phyloP scores from a whole-genome alignment of 2,329 filamentous ascomycete genomes.

The Aspergillus caelatus region DNA sequence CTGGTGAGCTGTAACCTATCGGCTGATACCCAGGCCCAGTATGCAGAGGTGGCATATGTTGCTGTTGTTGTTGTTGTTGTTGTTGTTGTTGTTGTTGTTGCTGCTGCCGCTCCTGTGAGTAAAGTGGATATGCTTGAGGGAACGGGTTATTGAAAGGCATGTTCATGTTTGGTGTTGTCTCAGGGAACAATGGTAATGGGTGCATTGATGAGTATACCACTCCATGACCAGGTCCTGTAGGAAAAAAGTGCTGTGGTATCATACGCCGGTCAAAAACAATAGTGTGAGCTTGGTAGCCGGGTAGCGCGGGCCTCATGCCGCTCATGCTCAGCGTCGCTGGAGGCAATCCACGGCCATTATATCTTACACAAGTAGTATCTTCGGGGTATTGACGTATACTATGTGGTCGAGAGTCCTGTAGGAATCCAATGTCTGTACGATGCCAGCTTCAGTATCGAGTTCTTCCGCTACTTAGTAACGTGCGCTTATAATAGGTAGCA shows the following conservation, averaged over 20 bases:
- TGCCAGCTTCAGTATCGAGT: not conserved
- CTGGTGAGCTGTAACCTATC: constrained; percentile 21
- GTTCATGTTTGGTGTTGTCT: constrained; percentile 17
- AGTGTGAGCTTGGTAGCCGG: constrained; percentile 27
- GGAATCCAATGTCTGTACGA: constrained; percentile 13
- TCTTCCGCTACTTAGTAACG: not conserved
- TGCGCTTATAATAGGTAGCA: not conserved
- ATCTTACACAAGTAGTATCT: constrained; percentile 20
- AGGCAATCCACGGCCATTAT: constrained; percentile 23
- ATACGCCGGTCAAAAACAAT: constrained; percentile 29
- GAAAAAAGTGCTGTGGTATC: constrained; percentile 31
- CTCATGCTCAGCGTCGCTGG: constrained; percentile 31
- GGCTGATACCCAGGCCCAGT: constrained; percentile 22
- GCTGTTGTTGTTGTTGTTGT: constrained; percentile 25
- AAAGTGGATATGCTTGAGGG: constrained; percentile 30
- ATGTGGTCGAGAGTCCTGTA: constrained; percentile 16
- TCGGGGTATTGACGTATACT: constrained; percentile 24
- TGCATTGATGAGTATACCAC: constrained; percentile 34
- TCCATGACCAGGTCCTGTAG: constrained; percentile 27
- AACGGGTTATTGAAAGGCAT: constrained; percentile 30
- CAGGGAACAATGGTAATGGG: constrained; percentile 28
- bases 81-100: constrained; percentile 30
- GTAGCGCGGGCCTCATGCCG: constrained; percentile 33
- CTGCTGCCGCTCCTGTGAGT: constrained; percentile 31
- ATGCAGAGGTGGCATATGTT: constrained; percentile 4